A percentile compares a stretch with the other conserved stretches of the same genome.
Evolutionary conservation across 2,329 filamentous ascomycete species (phyloP).

Genomic region (Aspergillus sp.): DNA sequence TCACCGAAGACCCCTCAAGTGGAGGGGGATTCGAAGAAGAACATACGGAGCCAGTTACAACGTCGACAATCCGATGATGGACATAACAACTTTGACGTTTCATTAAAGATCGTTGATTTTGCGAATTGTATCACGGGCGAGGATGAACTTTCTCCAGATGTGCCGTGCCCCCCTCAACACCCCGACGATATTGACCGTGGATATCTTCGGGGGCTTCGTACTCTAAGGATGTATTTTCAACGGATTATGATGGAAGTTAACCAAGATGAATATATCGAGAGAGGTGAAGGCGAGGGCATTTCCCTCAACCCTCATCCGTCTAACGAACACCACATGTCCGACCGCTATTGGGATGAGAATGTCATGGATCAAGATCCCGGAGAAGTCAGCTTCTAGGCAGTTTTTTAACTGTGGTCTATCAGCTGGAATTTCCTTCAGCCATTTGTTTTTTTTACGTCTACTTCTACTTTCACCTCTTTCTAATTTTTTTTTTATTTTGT

Average conservation of each 20-base stretch:
- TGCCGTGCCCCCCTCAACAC: constrained; percentile 75
- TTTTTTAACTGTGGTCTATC: not conserved
- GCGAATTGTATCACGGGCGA: constrained; percentile 94
- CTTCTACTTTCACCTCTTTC: constrained; percentile 4
- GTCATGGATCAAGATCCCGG: constrained; percentile 45
- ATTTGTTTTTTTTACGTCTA: constrained; percentile 8
- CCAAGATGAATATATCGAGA: constrained; percentile 44
- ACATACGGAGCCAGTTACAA: constrained; percentile 31
- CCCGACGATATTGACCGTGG: constrained; percentile 80
- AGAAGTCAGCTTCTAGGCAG: constrained; percentile 42
- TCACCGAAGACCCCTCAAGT: constrained; percentile 21
- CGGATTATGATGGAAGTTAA: constrained; percentile 78
- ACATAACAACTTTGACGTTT: constrained; percentile 48
- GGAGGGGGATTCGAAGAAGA: constrained; percentile 24
- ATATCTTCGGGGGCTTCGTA: constrained; percentile 81
- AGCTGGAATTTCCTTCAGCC: not conserved
- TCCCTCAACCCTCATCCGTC: constrained; percentile 34
- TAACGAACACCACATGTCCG: constrained; percentile 28
- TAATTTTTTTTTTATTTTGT: constrained; percentile 3
- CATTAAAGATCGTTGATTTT: constrained; percentile 98
- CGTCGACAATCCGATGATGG: constrained; percentile 36
- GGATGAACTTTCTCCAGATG: constrained; percentile 60
- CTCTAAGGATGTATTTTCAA: constrained; percentile 79
- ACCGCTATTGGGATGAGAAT: constrained; percentile 42
- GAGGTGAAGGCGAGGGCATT: constrained; percentile 44